A percentile compares a stretch with the other conserved stretches of the same genome.
These are phyloP conservation scores for Phaeosphaeria sp. DNA, from an alignment of 2,329 filamentous ascomycete genomes.

Conservation along the genomic window DNA sequence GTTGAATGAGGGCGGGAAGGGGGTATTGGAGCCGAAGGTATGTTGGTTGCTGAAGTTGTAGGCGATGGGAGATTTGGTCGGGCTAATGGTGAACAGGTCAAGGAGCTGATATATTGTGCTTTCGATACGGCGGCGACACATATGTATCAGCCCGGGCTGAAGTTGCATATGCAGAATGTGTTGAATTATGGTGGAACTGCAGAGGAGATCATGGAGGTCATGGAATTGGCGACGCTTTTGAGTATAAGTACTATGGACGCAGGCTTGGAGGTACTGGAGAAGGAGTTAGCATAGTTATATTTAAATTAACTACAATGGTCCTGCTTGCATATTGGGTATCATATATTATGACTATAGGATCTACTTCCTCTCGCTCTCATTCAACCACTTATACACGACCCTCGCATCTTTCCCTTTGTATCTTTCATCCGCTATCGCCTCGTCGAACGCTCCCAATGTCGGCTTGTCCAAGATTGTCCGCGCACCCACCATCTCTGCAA, in stretches of 20 bases:
- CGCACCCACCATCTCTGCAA: constrained; percentile 45
- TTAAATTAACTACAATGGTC: not conserved
- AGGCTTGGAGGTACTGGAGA: constrained; percentile 30
- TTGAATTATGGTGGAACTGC: constrained; percentile 54
- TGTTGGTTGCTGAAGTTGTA: too few relatives aligned
- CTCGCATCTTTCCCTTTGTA: constrained; percentile 42
- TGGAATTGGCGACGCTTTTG: constrained; percentile 53
- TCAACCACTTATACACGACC: constrained; percentile 43
- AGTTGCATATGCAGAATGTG: constrained; percentile 58
- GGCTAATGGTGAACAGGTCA: constrained; percentile 33
- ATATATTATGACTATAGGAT: not conserved
- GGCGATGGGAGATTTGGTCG: too few relatives aligned
- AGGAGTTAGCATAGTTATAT: constrained; percentile 20
- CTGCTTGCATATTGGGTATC: not conserved
- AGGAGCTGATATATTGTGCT: constrained; percentile 58
- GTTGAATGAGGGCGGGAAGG: constrained; percentile 37
- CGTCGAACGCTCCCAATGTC: constrained; percentile 37
- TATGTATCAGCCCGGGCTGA: constrained; percentile 56
- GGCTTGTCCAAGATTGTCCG: constrained; percentile 40
- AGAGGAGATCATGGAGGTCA: constrained; percentile 57
- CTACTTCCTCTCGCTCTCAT: constrained; percentile 36
- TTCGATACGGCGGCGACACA: constrained; percentile 58
- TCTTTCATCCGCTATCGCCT: constrained; percentile 35
- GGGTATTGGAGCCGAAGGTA: constrained; percentile 54
- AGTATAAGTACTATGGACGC: constrained; percentile 41